Base-by-base conservation (phyloP, 441 rosid species). In the Erodium trifolium region DNA sequence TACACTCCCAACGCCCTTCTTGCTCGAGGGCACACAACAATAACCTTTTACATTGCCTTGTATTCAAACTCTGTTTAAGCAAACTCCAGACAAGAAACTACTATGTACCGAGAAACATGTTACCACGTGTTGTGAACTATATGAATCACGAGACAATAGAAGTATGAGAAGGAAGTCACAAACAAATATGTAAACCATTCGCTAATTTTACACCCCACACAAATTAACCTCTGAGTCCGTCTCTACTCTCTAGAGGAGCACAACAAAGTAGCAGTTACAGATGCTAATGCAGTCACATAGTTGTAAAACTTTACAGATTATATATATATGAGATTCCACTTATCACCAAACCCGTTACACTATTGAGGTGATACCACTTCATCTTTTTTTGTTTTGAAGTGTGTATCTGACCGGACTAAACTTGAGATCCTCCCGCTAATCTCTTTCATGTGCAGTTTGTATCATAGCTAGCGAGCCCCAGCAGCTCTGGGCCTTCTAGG, bases 401-500 rank as follows among this genome's bases (percentile, higher is more conserved):
- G 37, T 4, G 5, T 2, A 34, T 34, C 37, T 34, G 3, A 34
- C 5, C 37, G 3, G 37, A 34, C 37, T 34, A 34, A 34, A 34
- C 5, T 34, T 34, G 37, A 34, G 37, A 34, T 34, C 37, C 4
- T 65, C 67, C 67, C 51, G 43, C 29, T 2, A 5, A 3, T 16
- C 27, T 37, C 60, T 43, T 19, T 87, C 80, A 93, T 5, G 79
- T 78, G 82, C 99, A 93, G 79, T 89, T 91, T 34, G 95, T 93
- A 71, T 89, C 95, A 1, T 93, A 93, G 74, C 87, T 91, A 19
- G 93, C 99, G 11, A 93, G 93, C 67, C 99, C 99, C 70, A 88
- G 76, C 81, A 93, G 70, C 78, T 93, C 91, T 0, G 99, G 99
- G 65, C 99, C 99, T 84, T 91, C 99, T 62, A 93, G 79, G 51